Evolutionary conservation across 192 early-diverging fungal genomes (phyloP), one percentile per base, ranked within the genome.

Genomic region (Coemansia sp.): DNA sequence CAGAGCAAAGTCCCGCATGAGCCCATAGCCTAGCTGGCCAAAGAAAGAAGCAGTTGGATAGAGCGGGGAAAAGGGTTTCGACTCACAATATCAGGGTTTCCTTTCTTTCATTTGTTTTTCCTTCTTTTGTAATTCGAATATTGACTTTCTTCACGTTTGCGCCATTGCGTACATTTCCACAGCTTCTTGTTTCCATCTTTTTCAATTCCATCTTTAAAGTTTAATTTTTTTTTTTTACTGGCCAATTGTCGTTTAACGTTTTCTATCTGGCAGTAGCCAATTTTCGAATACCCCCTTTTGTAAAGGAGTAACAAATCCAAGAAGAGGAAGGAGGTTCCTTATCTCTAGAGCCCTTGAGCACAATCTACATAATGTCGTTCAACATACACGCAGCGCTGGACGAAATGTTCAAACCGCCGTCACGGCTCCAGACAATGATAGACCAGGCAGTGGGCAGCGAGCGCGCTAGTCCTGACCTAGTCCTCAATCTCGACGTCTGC

Each of bases 401-500:
- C 55, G 74, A 81, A 43, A 43, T 77, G 58, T 82, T 82, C 68
- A 77, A 72, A 56, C 79, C 74, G 61, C 73, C 79, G 4, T 64
- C 70, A 26, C 67, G 74, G 35, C 66, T 82, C 59, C 79, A 82
- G 68, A 74, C 61, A 25, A 66, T 82, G 71, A 63, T 87, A 87
- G 95, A 92, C 74, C 86, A 87, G 26, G 95, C 93, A 3, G 94
- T 94, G 67, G 84, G 87, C 52, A 84, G 89, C 7, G 79, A 85
- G 15, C 85, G 84, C 15, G 71, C 69, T 64, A 88, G 91, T 48
- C 90, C 96, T 0, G 93, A 98, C 68, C 69, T 95, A 58, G 84
- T 88, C 15, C 83, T 98, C 42, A 94, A 96, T 79, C 86, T 98
- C 23, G 96, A 98, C 77, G 94, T 98, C 58, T 94, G 92, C 75